A percentile compares a stretch with the other conserved stretches of the same genome.
Conservation (phyloP, 1,139 yeast genomes). For the Protomyces pachydermus region DNA sequence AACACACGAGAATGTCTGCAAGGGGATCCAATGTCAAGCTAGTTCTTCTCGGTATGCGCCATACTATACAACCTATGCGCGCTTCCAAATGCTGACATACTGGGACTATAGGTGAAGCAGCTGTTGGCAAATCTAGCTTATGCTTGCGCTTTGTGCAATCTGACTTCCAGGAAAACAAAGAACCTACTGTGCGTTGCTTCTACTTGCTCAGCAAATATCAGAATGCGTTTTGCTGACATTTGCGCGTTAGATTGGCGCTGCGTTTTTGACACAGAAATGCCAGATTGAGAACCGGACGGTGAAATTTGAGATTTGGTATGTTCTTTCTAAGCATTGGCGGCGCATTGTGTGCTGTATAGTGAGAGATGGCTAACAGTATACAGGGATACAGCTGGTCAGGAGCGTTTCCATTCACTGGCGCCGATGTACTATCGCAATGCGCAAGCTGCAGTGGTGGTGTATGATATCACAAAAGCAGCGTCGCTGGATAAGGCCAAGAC, state of each 20-base stretch:
- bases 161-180: constrained; percentile 93
- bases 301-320: constrained; percentile 86
- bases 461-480: constrained; percentile 95
- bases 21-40: constrained; percentile 30
- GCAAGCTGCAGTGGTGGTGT: constrained; percentile 95
- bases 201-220: neutral
- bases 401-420: constrained; percentile 90
- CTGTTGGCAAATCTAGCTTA: constrained; percentile 92
- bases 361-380: neutral
- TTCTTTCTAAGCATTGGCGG: neutral
- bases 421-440: constrained; percentile 98
- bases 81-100: neutral
- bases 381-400: constrained; percentile 93
- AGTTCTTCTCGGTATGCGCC: constrained; percentile 31
- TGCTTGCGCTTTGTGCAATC: constrained; percentile 90
- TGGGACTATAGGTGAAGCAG: constrained; percentile 73
- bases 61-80: neutral
- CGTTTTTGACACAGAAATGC: constrained; percentile 91
- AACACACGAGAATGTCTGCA: neutral
- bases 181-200: constrained; percentile 13
- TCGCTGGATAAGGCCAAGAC: constrained; percentile 96
- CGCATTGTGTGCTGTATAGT: too few species aligned
- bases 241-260: constrained; percentile 67
- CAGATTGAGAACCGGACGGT: constrained; percentile 84
- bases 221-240: neutral